These are phyloP conservation scores for Phialemoniopsis sp. DNA, from an alignment of 2,329 filamentous ascomycete species.

Conservation along the genomic window DNA sequence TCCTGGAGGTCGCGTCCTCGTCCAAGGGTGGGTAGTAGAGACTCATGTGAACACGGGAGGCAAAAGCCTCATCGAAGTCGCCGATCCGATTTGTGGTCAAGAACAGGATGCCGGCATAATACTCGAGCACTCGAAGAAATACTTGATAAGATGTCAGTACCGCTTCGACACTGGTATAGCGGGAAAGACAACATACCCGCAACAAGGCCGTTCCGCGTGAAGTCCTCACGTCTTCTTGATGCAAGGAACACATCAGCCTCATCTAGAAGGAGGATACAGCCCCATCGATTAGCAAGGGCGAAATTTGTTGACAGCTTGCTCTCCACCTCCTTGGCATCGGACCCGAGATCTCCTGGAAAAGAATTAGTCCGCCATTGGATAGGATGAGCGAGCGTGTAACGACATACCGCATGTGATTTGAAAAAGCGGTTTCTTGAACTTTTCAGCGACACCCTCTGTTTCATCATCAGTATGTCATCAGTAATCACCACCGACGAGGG, in stretches of 20 bases:
- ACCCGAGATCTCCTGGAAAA: constrained; percentile 20
- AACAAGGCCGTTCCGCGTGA: constrained; percentile 23
- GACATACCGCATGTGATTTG: constrained; percentile 5
- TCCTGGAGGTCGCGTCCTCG: constrained; percentile 7
- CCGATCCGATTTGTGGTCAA: constrained; percentile 37
- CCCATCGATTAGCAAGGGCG: constrained; percentile 12
- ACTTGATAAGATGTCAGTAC: constrained; percentile 10
- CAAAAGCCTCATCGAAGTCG: constrained; percentile 34
- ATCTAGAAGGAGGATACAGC: constrained; percentile 16
- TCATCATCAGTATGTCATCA: too few species aligned
- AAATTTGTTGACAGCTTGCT: constrained; percentile 16
- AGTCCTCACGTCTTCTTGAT: constrained; percentile 11
- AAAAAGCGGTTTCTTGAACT: constrained; percentile 1
- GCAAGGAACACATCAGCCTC: constrained; percentile 19
- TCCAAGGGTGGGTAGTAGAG: constrained; percentile 24
- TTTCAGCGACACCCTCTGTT: too few species aligned
- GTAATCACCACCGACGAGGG: too few species aligned
- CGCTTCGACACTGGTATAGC: too few species aligned
- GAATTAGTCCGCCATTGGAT: background rate
- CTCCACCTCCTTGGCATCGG: constrained; percentile 22
- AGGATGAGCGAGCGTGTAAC: background rate
- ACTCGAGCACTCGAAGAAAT: constrained; percentile 29
- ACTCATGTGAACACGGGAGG: constrained; percentile 27
- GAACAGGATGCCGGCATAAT: constrained; percentile 28
- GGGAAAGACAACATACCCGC: constrained; percentile 11